Evolutionary conservation across 345 rosid species (phyloP), one percentile per base, ranked within the genome.

Genomic region (Bruguiera sexangula): DNA sequence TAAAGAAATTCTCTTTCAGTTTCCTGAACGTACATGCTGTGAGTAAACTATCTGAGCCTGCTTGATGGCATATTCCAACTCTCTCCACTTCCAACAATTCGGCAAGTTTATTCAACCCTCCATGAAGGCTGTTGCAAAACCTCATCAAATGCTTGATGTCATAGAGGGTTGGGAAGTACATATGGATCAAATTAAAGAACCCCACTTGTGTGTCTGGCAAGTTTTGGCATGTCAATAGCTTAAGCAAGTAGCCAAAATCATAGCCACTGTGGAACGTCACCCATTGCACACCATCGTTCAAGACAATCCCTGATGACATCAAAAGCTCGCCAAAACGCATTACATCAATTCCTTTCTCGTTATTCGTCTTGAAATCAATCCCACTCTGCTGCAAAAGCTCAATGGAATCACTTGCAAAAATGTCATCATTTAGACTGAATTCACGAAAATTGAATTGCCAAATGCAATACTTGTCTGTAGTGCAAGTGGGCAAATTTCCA

Each of bases 391-490:
- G 78, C 8, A 90, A 71, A 29, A 90, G 86, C 65, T 90, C 86
- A 52, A 90, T 84, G 0, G 94, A 88, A 34, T 87, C 96, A 54
- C 64, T 43, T 0, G 90, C 92, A 55, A 68, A 84, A 21, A 85
- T 81, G 63, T 90, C 96, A 52, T 84, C 80, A 6, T 68, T 68
- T 54, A 73, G 83, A 21, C 84, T 72, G 68, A 88, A 90, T 56
- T 87, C 92, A 0, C 89, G 75, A 76, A 90, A 90, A 70, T 88
- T 88, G 83, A 90, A 88, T 63, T 90, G 96, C 94, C 96, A 88
- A 52, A 87, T 76, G 63, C 87, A 90, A 66, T 53, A 77, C 67
- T 85, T 84, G 43, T 83, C 88, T 3, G 89, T 48, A 53, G 89
- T 92, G 59, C 86, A 84, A 1, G 84, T 81, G 1, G 96, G 92